Conservation (phyloP, 2,329 filamentous ascomycete species). For the Stemphylium vesicarium region DNA sequence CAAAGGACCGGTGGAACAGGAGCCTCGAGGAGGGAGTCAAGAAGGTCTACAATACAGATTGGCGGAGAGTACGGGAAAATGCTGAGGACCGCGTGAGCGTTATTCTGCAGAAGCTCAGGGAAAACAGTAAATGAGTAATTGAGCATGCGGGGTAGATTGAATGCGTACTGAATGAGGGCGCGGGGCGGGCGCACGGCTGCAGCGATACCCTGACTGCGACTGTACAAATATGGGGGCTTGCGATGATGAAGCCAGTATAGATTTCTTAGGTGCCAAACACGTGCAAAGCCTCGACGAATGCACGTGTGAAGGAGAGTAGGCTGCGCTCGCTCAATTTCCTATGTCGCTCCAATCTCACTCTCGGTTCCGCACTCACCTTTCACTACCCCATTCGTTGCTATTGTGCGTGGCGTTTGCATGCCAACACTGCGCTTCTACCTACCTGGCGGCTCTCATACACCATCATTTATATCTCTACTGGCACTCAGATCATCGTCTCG, state of each 20-base stretch:
- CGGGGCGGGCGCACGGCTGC: slow-evolving; percentile 8
- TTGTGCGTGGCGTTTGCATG: slow-evolving; percentile 12
- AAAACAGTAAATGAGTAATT: slow-evolving; percentile 31
- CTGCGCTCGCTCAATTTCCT: background rate
- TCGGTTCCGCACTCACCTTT: background rate
- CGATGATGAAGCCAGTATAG: slow-evolving; percentile 4
- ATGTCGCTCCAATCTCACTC: background rate
- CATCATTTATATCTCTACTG: background rate
- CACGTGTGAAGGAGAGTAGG: background rate
- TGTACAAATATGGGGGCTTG: slow-evolving; percentile 8
- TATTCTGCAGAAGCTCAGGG: slow-evolving; percentile 44
- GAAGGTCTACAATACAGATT: slow-evolving; percentile 54
- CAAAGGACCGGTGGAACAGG: slow-evolving; percentile 59
- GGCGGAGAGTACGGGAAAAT: slow-evolving; percentile 50
- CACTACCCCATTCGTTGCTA: slow-evolving; percentile 9
- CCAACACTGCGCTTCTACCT: slow-evolving; percentile 7
- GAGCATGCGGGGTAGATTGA: background rate
- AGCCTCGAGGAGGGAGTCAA: slow-evolving; percentile 53
- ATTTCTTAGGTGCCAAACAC: background rate
- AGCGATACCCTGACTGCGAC: slow-evolving; percentile 29
- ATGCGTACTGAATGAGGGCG: background rate
- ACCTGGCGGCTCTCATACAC: background rate
- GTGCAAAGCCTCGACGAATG: background rate
- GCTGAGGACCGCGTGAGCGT: slow-evolving; percentile 50
- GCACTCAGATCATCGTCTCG: background rate